Percentiles rank a stretch among this genome's conserved stretches.
These are phyloP conservation scores for Clarkia xantiana DNA, from an alignment of 345 rosid species.

Conservation along the genomic window DNA sequence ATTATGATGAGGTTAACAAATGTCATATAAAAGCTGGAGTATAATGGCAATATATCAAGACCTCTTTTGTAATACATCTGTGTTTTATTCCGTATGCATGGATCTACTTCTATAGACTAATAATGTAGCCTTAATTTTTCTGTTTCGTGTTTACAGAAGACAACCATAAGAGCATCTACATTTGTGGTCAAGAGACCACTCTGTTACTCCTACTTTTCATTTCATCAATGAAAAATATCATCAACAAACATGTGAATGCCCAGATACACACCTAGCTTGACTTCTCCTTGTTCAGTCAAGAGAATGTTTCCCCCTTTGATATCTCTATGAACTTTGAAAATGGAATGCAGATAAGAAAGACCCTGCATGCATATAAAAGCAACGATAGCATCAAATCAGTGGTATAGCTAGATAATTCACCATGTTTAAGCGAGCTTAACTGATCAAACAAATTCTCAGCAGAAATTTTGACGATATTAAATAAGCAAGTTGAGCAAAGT, in stretches of 20 bases:
- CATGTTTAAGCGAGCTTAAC: background rate
- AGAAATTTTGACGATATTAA: background rate
- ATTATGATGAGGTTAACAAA: too few relatives aligned
- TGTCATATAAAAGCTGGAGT: too few relatives aligned
- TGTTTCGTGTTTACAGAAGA: too few relatives aligned
- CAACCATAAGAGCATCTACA: too few relatives aligned
- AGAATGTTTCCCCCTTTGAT: constrained; percentile 96
- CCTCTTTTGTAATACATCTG: too few relatives aligned
- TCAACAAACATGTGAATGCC: background rate
- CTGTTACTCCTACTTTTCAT: background rate
- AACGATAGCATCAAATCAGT: constrained; percentile 7
- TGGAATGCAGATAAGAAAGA: constrained; percentile 90
- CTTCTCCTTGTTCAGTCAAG: constrained; percentile 98
- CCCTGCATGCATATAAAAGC: constrained; percentile 40
- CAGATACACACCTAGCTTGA: constrained; percentile 80
- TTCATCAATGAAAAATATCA: constrained; percentile 1
- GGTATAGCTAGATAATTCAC: background rate
- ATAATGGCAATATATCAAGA: too few relatives aligned
- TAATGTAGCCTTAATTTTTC: too few relatives aligned
- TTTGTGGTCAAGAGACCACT: too few relatives aligned
- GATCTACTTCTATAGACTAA: too few relatives aligned
- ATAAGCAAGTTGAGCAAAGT: too few relatives aligned
- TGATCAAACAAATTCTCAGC: background rate
- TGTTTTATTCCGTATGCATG: too few relatives aligned
- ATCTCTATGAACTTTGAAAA: constrained; percentile 97